Evolutionary conservation across 495 filamentous ascomycete genomes (phyloP).

Genomic region (Cenococcum geophilum): DNA sequence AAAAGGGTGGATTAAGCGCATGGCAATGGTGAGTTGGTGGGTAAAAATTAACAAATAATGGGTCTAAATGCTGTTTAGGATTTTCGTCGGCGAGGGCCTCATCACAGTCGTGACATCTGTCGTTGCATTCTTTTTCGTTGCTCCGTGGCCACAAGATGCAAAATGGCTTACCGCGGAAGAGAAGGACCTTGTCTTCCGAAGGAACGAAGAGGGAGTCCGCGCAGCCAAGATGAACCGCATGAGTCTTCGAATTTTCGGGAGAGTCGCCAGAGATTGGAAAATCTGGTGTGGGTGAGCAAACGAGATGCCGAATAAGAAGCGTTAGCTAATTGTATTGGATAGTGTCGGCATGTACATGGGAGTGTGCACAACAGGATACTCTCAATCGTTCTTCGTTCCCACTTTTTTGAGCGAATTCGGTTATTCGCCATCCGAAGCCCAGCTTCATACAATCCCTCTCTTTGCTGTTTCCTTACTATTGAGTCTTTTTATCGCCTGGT

Average conservation of each 20-base stretch:
- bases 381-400: no score
- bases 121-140: slow-evolving; percentile 51
- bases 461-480: no score
- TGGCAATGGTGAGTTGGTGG: slow-evolving; percentile 55
- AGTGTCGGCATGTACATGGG: no score
- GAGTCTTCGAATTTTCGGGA: slow-evolving; percentile 1
- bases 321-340: no score
- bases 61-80: slow-evolving; percentile 29
- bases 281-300: slow-evolving; percentile 26
- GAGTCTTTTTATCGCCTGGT: no score
- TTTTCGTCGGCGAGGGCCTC: slow-evolving; percentile 50
- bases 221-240: slow-evolving; percentile 12
- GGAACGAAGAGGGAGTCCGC: slow-evolving; percentile 32
- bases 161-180: slow-evolving; percentile 43
- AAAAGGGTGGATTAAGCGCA: slow-evolving; percentile 53
- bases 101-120: slow-evolving; percentile 53
- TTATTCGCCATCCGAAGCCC: no score
- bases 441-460: no score
- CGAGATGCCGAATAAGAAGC: no score
- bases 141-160: slow-evolving; percentile 60
- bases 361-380: no score
- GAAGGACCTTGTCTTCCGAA: slow-evolving; percentile 36
- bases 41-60: not conserved
- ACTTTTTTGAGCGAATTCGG: no score
- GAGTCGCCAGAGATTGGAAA: slow-evolving; percentile 27